phyloP scores from a whole-genome alignment of 192 early-diverging fungal species.

The Coemansia sp. region DNA sequence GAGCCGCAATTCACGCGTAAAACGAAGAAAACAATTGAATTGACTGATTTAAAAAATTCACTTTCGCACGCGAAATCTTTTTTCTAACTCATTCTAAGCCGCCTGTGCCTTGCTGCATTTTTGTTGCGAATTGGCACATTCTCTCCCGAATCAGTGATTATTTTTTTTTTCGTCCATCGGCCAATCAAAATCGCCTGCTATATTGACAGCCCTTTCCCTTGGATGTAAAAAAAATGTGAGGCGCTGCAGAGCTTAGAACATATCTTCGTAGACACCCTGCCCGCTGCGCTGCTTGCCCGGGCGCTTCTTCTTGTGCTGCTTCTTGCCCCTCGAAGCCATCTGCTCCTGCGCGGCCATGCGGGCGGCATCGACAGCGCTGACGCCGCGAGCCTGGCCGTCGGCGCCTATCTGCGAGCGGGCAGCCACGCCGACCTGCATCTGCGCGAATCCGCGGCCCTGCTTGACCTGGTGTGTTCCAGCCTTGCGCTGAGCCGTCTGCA shows the following conservation, averaged over 20 bases:
- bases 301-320: conserved; percentile 70
- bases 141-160: conserved; percentile 8
- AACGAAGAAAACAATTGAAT: not conserved
- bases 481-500: conserved; percentile 26
- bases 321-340: conserved; percentile 58
- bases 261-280: conserved; percentile 48
- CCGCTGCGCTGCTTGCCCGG: conserved; percentile 72
- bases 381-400: conserved; percentile 56
- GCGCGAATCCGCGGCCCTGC: conserved; percentile 43
- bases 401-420: conserved; percentile 41
- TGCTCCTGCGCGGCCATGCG: conserved; percentile 66
- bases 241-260: conserved; percentile 2
- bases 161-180: not conserved
- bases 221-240: not conserved
- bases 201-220: not conserved
- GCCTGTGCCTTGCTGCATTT: conserved; percentile 4
- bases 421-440: conserved; percentile 38
- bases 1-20: not conserved
- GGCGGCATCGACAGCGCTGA: conserved; percentile 55
- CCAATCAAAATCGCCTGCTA: not conserved
- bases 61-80: not conserved
- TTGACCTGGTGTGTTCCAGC: conserved; percentile 31
- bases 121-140: not conserved
- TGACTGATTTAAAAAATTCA: not conserved
- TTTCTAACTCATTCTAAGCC: not conserved